Percentiles rank a stretch among this genome's conserved stretches.
Conservation (phyloP, 2,329 filamentous ascomycete genomes). For the Hypoxylon sp. region DNA sequence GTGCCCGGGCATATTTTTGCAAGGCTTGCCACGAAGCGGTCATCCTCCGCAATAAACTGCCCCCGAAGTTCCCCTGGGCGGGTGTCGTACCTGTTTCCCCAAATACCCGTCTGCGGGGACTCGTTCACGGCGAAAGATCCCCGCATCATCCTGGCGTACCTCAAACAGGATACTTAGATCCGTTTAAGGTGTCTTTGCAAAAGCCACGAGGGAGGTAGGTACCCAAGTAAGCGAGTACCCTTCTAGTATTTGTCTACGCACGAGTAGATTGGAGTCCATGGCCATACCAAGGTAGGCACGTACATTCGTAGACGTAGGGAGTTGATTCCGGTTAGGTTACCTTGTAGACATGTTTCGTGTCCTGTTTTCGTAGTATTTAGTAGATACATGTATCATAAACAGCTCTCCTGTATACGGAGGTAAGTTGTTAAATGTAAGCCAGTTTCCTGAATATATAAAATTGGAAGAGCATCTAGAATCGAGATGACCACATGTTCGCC, state of each 20-base stretch:
- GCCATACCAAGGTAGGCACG: not conserved
- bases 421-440: not conserved
- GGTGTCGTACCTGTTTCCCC: not conserved
- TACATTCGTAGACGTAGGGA: not conserved
- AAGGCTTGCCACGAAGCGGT: constrained; percentile 53
- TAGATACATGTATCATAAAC: not conserved
- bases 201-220: not conserved
- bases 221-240: not conserved
- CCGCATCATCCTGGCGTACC: no score
- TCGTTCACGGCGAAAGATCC: no score
- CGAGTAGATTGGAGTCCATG: not conserved
- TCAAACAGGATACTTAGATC: no score
- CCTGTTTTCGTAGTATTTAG: not conserved
- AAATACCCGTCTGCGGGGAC: no score
- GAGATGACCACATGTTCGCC: not conserved
- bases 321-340: not conserved
- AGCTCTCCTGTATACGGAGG: not conserved
- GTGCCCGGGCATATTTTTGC: constrained; percentile 52
- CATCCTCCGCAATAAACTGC: constrained; percentile 5
- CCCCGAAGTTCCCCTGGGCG: not conserved
- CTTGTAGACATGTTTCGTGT: not conserved
- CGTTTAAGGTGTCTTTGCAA: no score
- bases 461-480: not conserved
- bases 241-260: not conserved
- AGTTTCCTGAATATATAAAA: no score